Evolutionary conservation across 129 eudicot genomes (phyloP).

Genomic region (Flaveria sonorensis): DNA sequence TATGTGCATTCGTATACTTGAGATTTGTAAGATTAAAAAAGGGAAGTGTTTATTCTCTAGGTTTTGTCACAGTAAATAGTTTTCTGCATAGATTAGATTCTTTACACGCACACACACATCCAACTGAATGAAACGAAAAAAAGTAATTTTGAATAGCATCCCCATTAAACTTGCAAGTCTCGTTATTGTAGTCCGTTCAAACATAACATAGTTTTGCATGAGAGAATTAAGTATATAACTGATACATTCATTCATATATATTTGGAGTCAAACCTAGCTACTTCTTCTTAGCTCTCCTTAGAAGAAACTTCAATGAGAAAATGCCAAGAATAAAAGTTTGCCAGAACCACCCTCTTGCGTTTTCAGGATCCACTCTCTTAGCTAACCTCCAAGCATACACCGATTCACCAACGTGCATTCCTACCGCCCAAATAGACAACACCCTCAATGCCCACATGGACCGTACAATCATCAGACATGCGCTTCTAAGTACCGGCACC

Average conservation of each 20-base stretch:
- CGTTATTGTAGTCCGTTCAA: background rate
- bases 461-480: constrained; percentile 53
- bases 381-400: constrained; percentile 87
- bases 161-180: background rate
- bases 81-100: too few relatives aligned
- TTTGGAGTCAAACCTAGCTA: background rate
- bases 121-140: background rate
- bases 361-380: constrained; percentile 73
- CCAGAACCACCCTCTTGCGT: constrained; percentile 87
- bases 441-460: constrained; percentile 50
- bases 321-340: constrained; percentile 78
- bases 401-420: constrained; percentile 70
- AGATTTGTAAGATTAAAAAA: too few relatives aligned
- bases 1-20: too few relatives aligned
- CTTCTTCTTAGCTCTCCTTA: constrained; percentile 60
- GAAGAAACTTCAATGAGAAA: constrained; percentile 67
- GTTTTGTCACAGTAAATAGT: too few relatives aligned
- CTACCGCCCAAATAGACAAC: constrained; percentile 43
- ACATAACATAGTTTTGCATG: background rate
- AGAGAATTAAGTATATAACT: background rate
- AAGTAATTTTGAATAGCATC: background rate
- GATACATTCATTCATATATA: background rate
- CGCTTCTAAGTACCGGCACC: constrained; percentile 53
- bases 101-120: too few relatives aligned
- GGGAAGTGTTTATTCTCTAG: too few relatives aligned